A percentile compares a stretch with the other conserved stretches of the same genome.
Conservation (phyloP, 495 filamentous ascomycete species). For the Xanthoparmelia taractica region DNA sequence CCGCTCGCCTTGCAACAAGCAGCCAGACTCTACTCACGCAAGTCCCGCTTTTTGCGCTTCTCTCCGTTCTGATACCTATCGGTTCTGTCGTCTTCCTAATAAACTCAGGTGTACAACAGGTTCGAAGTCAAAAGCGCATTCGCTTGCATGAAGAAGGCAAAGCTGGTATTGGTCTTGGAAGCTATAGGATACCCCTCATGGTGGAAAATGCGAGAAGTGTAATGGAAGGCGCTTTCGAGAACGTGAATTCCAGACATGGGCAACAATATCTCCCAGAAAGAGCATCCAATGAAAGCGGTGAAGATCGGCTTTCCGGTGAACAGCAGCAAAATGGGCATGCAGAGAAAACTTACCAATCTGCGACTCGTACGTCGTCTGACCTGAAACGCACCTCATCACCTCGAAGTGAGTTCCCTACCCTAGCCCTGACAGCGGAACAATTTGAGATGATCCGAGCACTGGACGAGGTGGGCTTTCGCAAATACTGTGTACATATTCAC, state of each 20-base stretch:
- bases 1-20: conserved; percentile 28
- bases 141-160: conserved; percentile 65
- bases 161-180: conserved; percentile 51
- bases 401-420: conserved; percentile 48
- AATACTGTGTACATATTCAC: conserved; percentile 82
- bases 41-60: conserved; percentile 52
- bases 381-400: conserved; percentile 16
- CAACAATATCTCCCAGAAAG: conserved; percentile 52
- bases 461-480: conserved; percentile 66
- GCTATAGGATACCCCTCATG: conserved; percentile 69
- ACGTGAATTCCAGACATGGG: conserved; percentile 53
- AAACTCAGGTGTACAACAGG: conserved; percentile 67
- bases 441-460: conserved; percentile 74
- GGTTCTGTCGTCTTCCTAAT: conserved; percentile 60
- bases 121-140: conserved; percentile 64
- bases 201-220: conserved; percentile 57
- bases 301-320: neutral
- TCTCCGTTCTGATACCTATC: conserved; percentile 61
- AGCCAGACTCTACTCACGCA: conserved; percentile 31
- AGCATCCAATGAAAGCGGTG: conserved; percentile 29
- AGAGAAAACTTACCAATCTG: conserved; percentile 34
- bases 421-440: conserved; percentile 72
- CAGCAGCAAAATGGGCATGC: neutral
- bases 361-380: conserved; percentile 11
- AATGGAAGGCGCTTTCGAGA: conserved; percentile 67